A percentile compares a stretch with the other conserved stretches of the same genome.
Conservation (phyloP, 306 rosid species). For the Vigna reflexopilosa region DNA sequence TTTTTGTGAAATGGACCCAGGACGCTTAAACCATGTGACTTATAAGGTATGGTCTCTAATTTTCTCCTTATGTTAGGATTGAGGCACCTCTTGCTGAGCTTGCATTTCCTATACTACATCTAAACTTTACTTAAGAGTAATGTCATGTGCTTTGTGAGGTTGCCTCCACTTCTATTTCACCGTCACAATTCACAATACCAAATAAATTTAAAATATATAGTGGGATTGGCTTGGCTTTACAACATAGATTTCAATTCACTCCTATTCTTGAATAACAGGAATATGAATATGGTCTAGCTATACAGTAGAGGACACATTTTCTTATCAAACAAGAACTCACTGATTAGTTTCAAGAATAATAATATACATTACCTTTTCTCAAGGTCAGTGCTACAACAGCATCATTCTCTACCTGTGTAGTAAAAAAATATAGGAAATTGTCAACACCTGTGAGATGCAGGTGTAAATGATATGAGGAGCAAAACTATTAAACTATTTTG, state of each 20-base stretch:
- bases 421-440: background rate
- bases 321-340: background rate
- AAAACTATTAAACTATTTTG: background rate
- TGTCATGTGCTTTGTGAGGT: background rate
- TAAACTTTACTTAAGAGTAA: background rate
- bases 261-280: constrained; percentile 1
- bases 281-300: background rate
- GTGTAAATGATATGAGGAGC: background rate
- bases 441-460: background rate
- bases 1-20: background rate
- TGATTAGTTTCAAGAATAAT: constrained; percentile 22
- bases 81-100: background rate
- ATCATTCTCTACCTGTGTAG: constrained; percentile 86
- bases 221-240: background rate
- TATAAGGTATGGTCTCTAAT: background rate
- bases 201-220: background rate
- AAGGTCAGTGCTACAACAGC: constrained; percentile 84
- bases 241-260: background rate
- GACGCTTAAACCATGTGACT: background rate
- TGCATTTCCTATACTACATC: background rate
- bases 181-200: background rate
- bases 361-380: constrained; percentile 66
- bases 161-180: background rate
- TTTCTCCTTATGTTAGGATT: background rate
- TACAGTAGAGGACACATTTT: background rate